Evolutionary conservation across 1,139 yeast species (phyloP).

Genomic region (Geotrichum histeridarum): DNA sequence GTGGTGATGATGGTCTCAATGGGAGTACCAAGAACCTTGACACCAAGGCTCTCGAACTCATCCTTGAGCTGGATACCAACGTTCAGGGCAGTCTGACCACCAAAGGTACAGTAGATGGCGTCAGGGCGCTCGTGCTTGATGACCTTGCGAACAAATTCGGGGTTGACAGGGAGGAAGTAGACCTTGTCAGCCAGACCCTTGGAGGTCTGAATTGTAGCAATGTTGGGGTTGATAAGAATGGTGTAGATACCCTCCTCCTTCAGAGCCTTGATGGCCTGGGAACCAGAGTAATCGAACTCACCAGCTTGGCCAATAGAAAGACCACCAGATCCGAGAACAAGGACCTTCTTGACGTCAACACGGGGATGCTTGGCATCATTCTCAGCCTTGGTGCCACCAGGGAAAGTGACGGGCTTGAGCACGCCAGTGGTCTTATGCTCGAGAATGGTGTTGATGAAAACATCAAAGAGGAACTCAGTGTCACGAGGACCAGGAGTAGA

Average conservation of each 20-base stretch:
- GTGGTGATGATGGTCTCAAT: slow-evolving; percentile 94
- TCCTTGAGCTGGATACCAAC: slow-evolving; percentile 95
- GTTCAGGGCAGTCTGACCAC: slow-evolving; percentile 96
- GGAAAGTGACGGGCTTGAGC: slow-evolving; percentile 75
- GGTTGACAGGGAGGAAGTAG: slow-evolving; percentile 89
- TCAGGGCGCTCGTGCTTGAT: slow-evolving; percentile 94
- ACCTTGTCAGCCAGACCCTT: slow-evolving; percentile 93
- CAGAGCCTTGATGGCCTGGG: slow-evolving; percentile 72
- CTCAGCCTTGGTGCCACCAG: slow-evolving; percentile 77
- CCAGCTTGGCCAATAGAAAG: slow-evolving; percentile 99
- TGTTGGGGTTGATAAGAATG: slow-evolving; percentile 89
- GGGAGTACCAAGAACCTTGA: slow-evolving; percentile 92
- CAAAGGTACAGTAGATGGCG: slow-evolving; percentile 93
- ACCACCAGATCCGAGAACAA: slow-evolving; percentile 98
- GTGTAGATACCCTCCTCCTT: slow-evolving; percentile 83
- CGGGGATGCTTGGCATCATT: slow-evolving; percentile 61
- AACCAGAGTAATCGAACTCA: slow-evolving; percentile 97
- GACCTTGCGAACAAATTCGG: slow-evolving; percentile 94
- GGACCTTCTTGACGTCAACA: slow-evolving; percentile 83
- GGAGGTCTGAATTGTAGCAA: slow-evolving; percentile 96
- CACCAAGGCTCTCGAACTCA: slow-evolving; percentile 87
- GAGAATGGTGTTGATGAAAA: slow-evolving; percentile 75
- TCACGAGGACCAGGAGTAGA: slow-evolving; percentile 99
- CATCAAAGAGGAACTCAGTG: slow-evolving; percentile 94
- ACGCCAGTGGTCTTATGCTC: slow-evolving; percentile 55